Evolutionary conservation across 352 stramenopile genomes (phyloP), one percentile per base, ranked within the genome.

Genomic region (Pythium periplocum): DNA sequence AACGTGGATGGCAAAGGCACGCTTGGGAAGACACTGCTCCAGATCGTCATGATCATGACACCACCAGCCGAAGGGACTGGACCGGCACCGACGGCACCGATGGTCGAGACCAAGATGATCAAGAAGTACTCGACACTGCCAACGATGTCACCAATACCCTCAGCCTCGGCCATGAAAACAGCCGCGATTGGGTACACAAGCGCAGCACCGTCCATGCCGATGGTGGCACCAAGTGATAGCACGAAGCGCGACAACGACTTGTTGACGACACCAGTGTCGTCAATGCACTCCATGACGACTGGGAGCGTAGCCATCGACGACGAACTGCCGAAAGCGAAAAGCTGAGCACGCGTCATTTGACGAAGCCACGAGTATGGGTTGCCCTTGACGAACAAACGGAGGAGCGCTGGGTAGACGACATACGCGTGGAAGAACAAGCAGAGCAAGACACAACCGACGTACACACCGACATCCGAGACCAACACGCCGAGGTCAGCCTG

Each of bases 301-400:
- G 71, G 71, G n/a, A 80, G 57, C 42, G 71, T 77, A 4, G 67
- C 71, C 54, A 77, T 77, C 10, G 68, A 80, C 32, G 71, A 80
- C 3, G 68, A 42, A 35, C 61, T 64, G 10, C 65, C 64, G 43
- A 78, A 75, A 4, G 64, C 68, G 50, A 80, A 80, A 43, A 70
- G 47, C 40, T 69, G 55, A 0, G 68, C 67, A 3, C 51, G 57
- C 10, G 61, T 44, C 55, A 80, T 73, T n/a, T 75, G 41, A 8
- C 47, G 37, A 9, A 77, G 43, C 52, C 60, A 77, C 51, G 3
- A 35, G 52, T 67, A 77, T 44, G 64, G 61, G 55, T 77, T 77
- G 32, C 41, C 11, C 10, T 52, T 44, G 2, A 64, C 58, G 37
- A 63, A 69, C 6, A 63, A 26, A 11, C 55, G 59, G n/a, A 85